A percentile compares a stretch with the other conserved stretches of the same genome.
Evolutionary conservation across 768 basidiomycete species (phyloP).

Genomic region (Panaeolus papilionaceus): DNA sequence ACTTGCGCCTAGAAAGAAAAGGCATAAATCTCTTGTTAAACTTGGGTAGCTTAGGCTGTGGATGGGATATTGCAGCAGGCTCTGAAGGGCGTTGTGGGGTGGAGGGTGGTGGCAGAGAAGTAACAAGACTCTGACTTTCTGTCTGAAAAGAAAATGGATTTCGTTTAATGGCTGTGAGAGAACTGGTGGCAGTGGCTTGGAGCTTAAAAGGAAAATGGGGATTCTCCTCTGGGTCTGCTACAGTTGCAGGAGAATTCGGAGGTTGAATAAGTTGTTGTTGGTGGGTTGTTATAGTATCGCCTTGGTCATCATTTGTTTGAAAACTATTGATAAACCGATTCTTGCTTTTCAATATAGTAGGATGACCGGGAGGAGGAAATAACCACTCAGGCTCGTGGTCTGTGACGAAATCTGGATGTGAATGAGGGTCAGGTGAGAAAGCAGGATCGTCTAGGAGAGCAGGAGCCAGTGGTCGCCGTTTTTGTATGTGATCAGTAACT

Average conservation of each 20-base stretch:
- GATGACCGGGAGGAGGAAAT: slow-evolving; percentile 39
- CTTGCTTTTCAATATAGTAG: slow-evolving; percentile 31
- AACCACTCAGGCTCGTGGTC: slow-evolving; percentile 34
- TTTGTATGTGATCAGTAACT: background rate
- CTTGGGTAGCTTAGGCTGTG: slow-evolving; percentile 16
- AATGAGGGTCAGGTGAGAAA: slow-evolving; percentile 61
- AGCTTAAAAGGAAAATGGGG: slow-evolving; percentile 27
- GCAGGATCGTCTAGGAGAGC: slow-evolving; percentile 55
- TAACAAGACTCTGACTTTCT: background rate
- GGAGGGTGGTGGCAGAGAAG: slow-evolving; percentile 17
- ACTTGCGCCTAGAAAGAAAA: slow-evolving; percentile 33
- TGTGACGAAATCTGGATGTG: slow-evolving; percentile 50
- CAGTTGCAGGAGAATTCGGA: slow-evolving; percentile 38
- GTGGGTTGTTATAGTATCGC: slow-evolving; percentile 14
- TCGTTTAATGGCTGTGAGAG: slow-evolving; percentile 15
- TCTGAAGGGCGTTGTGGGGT: slow-evolving; percentile 21
- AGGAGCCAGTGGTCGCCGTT: slow-evolving; percentile 28
- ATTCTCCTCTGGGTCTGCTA: slow-evolving; percentile 21
- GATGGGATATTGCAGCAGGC: slow-evolving; percentile 10
- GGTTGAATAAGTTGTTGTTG: slow-evolving; percentile 35
- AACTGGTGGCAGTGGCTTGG: slow-evolving; percentile 11
- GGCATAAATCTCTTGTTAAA: slow-evolving; percentile 30
- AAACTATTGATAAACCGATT: slow-evolving; percentile 23
- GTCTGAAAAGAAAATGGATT: slow-evolving; percentile 1
- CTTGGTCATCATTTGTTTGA: slow-evolving; percentile 18